phyloP scores from a whole-genome alignment of 176 grass and related monocot genomes.

The Miscanthus lutarioriparius region DNA sequence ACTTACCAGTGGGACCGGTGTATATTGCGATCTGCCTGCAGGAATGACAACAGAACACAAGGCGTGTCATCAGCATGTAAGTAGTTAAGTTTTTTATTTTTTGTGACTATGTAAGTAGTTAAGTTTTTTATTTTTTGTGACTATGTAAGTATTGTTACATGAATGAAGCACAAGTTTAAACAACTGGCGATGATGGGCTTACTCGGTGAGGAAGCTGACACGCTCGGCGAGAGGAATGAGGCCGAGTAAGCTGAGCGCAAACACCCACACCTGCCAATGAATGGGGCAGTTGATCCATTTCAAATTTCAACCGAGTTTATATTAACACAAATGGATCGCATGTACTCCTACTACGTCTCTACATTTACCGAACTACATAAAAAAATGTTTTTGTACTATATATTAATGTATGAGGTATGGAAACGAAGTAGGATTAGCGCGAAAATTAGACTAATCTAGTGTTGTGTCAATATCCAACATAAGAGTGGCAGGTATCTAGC shows the following conservation, averaged over 20 bases:
- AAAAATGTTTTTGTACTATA: background rate
- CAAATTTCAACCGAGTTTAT: background rate
- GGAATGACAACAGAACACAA: background rate
- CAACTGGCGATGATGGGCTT: slow-evolving; percentile 9
- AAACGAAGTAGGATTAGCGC: background rate
- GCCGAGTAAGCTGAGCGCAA: slow-evolving; percentile 68
- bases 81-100: too few relatives aligned
- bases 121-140: too few relatives aligned
- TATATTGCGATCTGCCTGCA: slow-evolving; percentile 81
- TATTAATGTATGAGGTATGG: background rate
- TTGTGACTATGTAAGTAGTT: background rate
- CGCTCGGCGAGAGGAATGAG: slow-evolving; percentile 87
- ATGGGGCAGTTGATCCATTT: background rate
- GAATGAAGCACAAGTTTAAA: background rate
- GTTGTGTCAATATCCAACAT: background rate
- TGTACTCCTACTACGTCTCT: too few relatives aligned
- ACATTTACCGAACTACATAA: background rate
- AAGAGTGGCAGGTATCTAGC: background rate
- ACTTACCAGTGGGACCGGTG: slow-evolving; percentile 84
- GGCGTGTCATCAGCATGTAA: background rate
- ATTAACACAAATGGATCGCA: too few relatives aligned
- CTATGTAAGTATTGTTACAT: too few relatives aligned
- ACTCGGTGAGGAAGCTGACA: slow-evolving; percentile 99
- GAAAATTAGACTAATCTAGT: background rate
- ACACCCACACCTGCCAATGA: slow-evolving; percentile 74